Evolutionary conservation across 768 basidiomycete genomes (phyloP), one percentile per base, ranked within the genome.

Genomic region (Trametes cingulata): DNA sequence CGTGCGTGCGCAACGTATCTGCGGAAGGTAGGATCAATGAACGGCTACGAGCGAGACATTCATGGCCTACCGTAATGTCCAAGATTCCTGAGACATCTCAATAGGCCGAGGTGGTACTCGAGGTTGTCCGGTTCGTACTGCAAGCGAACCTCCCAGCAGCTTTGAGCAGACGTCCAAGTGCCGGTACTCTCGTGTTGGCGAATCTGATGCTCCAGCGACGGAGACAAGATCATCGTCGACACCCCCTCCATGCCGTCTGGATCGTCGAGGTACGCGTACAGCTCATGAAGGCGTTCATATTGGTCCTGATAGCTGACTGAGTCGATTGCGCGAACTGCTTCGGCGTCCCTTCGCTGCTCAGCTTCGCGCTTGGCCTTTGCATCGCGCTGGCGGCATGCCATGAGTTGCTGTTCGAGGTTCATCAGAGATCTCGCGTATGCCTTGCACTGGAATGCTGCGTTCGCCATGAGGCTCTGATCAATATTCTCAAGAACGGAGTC

Each of bases 181-280:
- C 97, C 97, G 2, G 91, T 96, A 65, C 90, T 95, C 73, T 99
- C 97, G 67, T 99, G 97, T 69, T 98, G 91, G 42, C 97, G 87
- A 61, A 99, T 98, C 72, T 97, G 94, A 73, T 97, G 93, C 65
- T 98, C 93, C 47, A 98, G 73, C 3, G 92, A 91, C 0, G 97
- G 97, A 0, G 90, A 85, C 13, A 98, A 75, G 56, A 98, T 90
- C 66, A 90, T 76, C 6, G 90, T 86, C 0, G 97, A 97, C 33
- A 98, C 82, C 0, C 97, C 97, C 75, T 98, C 95, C 97, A 99
- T 99, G 15, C 97, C 97, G 74, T 99, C 97, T 0, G 97, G 97
- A 72, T 99, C 95, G 71, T 99, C 94, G 7, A 99, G 79, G 57
- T 95, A 85, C 13, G 96, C 89, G 72, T 99, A 99, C 61, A 98